Conservation (phyloP, 2,329 filamentous ascomycete species). For the Niveomyces coronatus region DNA sequence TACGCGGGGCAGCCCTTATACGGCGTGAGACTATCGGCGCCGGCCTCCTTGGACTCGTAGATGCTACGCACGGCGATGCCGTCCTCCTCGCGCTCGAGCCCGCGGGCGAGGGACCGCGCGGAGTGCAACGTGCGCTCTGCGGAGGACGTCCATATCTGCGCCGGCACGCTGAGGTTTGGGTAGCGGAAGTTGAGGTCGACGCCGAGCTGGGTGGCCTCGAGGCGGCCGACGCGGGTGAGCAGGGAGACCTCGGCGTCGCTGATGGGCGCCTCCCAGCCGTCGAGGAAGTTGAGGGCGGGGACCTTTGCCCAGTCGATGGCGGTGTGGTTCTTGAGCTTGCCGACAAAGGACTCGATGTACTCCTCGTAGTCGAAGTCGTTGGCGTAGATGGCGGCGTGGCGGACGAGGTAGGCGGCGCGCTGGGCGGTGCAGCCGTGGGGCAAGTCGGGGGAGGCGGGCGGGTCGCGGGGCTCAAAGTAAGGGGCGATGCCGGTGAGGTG, state of each 20-base stretch:
- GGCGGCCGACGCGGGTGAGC: slow-evolving; percentile 49
- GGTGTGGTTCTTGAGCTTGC: slow-evolving; percentile 49
- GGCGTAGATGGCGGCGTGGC: slow-evolving; percentile 50
- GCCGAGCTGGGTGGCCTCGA: slow-evolving; percentile 50
- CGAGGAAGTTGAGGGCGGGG: slow-evolving; percentile 44
- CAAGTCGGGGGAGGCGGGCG: slow-evolving; percentile 29
- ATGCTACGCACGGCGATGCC: slow-evolving; percentile 44
- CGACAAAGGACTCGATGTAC: slow-evolving; percentile 45
- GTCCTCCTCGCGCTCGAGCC: slow-evolving; percentile 41
- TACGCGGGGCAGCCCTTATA: slow-evolving; percentile 57
- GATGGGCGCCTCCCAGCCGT: slow-evolving; percentile 45
- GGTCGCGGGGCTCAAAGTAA: slow-evolving; percentile 46
- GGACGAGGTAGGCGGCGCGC: slow-evolving; percentile 44
- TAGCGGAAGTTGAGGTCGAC: slow-evolving; percentile 49
- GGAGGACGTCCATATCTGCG: slow-evolving; percentile 50
- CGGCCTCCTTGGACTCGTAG: slow-evolving; percentile 44
- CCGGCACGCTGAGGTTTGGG: slow-evolving; percentile 39
- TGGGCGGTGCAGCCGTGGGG: slow-evolving; percentile 41
- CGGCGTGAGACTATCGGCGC: slow-evolving; percentile 51
- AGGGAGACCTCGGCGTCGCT: slow-evolving; percentile 46
- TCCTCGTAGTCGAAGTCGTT: slow-evolving; percentile 49
- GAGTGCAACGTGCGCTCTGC: slow-evolving; percentile 51
- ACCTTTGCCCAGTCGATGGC: slow-evolving; percentile 45
- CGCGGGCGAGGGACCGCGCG: slow-evolving; percentile 46
- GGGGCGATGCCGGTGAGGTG: slow-evolving; percentile 46